Evolutionary conservation across 306 rosid species (phyloP), one percentile per base, ranked within the genome.

Genomic region (Trifolium fragiferum): DNA sequence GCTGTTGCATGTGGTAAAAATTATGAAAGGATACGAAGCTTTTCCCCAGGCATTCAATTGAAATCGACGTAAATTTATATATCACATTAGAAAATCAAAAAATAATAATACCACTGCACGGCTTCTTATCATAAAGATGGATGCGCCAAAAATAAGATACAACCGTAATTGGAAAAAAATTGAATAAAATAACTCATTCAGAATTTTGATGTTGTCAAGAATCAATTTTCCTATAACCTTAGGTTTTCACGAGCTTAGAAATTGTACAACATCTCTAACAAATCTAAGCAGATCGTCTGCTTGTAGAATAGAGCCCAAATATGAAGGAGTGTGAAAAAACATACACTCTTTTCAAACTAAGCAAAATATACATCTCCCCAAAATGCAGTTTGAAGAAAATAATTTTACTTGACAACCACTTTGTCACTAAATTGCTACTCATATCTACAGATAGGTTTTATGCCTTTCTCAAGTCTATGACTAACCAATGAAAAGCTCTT

Each of bases 341-440:
- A 51, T 55, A 68, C 40, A 30, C 74, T 33, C 70, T 21, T 57
- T 61, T 68, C 63, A 59, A 40, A 49, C 76, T 12, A 68, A 71
- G 38, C 32, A 55, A 72, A 61, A 69, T 68, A 55, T 66, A 47
- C 75, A 65, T 71, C 74, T 70, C 51, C 71, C 65, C 70, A 66
- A 55, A 74, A 76, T 68, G 75, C 59, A 72, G 40, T 72, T 78
- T 12, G 25, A 50, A 57, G 19, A 76, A 72, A 57, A 47, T 35
- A 61, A 75, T 41, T 33, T 72, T 70, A 51, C 60, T 33, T 23
- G 30, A 76, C 47, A 60, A 62, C 76, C 62, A 60, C 25, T 55
- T 44, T 64, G 72, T n/a, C 80, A 63, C 20, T 72, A 74, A 73
- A 60, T 70, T 38, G 76, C 66, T 15, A 9, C 74, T 78, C 59